Base-by-base conservation (phyloP, 495 filamentous ascomycete species). In the Talaromyces adpressus region DNA sequence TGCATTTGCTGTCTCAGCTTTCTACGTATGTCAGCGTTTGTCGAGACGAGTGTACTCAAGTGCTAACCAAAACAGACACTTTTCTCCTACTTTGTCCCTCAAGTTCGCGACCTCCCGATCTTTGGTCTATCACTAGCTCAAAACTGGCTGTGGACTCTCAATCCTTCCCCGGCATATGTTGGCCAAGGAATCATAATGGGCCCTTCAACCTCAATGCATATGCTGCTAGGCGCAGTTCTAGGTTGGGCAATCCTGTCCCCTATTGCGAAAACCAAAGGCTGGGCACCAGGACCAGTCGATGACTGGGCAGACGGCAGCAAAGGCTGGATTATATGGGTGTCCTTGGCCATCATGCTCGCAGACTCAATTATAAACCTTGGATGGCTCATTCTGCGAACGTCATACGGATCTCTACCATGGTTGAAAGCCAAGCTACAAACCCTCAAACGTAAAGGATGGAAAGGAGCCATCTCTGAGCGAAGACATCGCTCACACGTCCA, bases 251-350 rank as follows among this genome's bases (percentile, higher is more conserved):
- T 99, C 7, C 78, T 99, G 4, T 96, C 91, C 3, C 94, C 94
- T 16, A 72, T 98, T 29, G 94, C 93, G 0, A 95, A 95, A 70
- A 74, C 74, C 64, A 84, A 84, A 66, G 91, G 89, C 9, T 99
- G 94, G 94, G 95, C 94, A 16, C 90, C 92, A 1, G 94, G 92
- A 0, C 80, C 84, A 1, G 91, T 97, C 1, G 75, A 85, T 27
- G 90, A 94, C 70, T 99, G 95, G 95, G 87, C 88, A 62, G 84
- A 78, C 34, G 94, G 94, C 6, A 94, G 89, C 70, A 96, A 97
- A 78, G 94, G 93, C 22, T 99, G 94, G 94, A 97, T 99, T 63
- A 90, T 98, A 0, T 99, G 94, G 94, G 78, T 93, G 1, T 93
- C 90, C 62, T 74, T 99, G 32, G 91, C 94, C 1, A 95, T 99